Conservation (phyloP, 1,284 basidiomycete species). For the Leccinum fallax region DNA sequence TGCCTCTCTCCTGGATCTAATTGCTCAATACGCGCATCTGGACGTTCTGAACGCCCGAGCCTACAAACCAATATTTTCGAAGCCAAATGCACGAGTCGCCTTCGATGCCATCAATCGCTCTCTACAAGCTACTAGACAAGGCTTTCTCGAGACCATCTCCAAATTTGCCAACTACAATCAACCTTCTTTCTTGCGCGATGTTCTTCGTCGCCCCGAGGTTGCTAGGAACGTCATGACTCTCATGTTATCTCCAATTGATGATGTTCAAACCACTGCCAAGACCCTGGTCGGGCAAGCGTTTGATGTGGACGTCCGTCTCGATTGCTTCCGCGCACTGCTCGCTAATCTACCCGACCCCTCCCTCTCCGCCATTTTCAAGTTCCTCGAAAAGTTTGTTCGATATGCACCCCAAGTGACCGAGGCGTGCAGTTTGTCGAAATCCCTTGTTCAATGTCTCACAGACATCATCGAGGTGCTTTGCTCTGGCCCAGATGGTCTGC, state of each 20-base stretch:
- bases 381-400: slow-evolving; percentile 65
- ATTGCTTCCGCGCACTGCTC: slow-evolving; percentile 82
- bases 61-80: slow-evolving; percentile 45
- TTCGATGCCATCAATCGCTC: slow-evolving; percentile 60
- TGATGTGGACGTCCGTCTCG: slow-evolving; percentile 82
- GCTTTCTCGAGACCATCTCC: slow-evolving; percentile 64
- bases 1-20: slow-evolving; percentile 54
- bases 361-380: slow-evolving; percentile 68
- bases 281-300: slow-evolving; percentile 79
- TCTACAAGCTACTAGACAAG: slow-evolving; percentile 56
- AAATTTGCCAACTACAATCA: slow-evolving; percentile 62
- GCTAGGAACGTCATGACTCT: slow-evolving; percentile 63
- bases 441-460: slow-evolving; percentile 87
- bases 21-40: slow-evolving; percentile 65
- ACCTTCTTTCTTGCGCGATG: slow-evolving; percentile 48
- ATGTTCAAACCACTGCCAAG: slow-evolving; percentile 74
- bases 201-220: slow-evolving; percentile 55
- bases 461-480: slow-evolving; percentile 90
- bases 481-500: slow-evolving; percentile 66
- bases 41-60: slow-evolving; percentile 59
- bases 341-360: slow-evolving; percentile 63
- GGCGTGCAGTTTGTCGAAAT: slow-evolving; percentile 83
- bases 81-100: slow-evolving; percentile 34
- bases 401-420: slow-evolving; percentile 73
- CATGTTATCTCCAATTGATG: slow-evolving; percentile 79